Evolutionary conservation across 306 rosid genomes (phyloP).

Genomic region (Cucumis hystrix): DNA sequence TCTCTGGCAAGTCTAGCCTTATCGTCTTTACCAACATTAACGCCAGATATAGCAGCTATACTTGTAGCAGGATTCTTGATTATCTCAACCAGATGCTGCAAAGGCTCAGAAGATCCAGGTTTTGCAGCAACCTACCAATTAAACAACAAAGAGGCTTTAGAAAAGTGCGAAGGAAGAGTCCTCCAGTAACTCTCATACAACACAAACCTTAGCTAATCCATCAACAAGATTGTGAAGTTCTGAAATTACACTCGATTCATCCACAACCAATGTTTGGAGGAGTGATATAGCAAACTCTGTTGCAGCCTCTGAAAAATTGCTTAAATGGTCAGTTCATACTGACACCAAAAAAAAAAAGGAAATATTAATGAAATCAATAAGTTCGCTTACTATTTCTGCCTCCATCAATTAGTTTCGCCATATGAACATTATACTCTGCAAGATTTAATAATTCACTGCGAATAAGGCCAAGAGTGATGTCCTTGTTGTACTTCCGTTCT

Average conservation of each 20-base stretch:
- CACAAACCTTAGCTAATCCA: conserved; percentile 72
- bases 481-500: conserved; percentile 85
- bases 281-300: conserved; percentile 79
- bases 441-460: conserved; percentile 80
- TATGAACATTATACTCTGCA: conserved; percentile 92
- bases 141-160: conserved; percentile 8
- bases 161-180: not conserved
- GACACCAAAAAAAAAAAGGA: not conserved
- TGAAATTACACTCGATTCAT: conserved; percentile 76
- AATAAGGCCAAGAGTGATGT: conserved; percentile 78
- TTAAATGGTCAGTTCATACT: conserved; percentile 11
- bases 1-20: conserved; percentile 62
- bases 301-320: conserved; percentile 62
- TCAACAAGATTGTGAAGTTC: conserved; percentile 97
- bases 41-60: conserved; percentile 31
- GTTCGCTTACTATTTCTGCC: conserved; percentile 83
- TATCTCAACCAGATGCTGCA: conserved; percentile 74
- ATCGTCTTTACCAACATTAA: conserved; percentile 73
- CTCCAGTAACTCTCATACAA: not conserved
- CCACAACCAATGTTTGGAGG: conserved; percentile 57
- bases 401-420: conserved; percentile 95
- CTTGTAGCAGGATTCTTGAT: conserved; percentile 62
- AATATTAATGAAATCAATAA: not conserved
- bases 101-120: conserved; percentile 85
- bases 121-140: conserved; percentile 61